Conservation (phyloP, 768 basidiomycete genomes). For the Suillus americanus region DNA sequence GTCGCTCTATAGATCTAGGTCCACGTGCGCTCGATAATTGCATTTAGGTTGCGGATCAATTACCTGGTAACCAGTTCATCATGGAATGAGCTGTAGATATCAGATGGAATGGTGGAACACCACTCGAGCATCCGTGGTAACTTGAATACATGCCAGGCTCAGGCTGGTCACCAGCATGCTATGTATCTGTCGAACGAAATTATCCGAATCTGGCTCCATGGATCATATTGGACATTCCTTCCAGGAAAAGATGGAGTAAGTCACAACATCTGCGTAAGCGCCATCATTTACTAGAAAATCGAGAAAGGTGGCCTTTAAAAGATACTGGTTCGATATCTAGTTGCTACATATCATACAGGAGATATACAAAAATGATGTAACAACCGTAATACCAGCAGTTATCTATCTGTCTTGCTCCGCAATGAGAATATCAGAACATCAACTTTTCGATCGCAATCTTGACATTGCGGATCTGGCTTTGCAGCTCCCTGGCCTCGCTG, state of each 20-base stretch:
- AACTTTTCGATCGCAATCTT: conserved; percentile 59
- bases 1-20: background rate
- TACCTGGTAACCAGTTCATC: too few relatives aligned
- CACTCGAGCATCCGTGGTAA: too few relatives aligned
- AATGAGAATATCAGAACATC: conserved; percentile 35
- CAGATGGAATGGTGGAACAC: too few relatives aligned
- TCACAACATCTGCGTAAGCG: conserved; percentile 17
- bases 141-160: too few relatives aligned
- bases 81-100: too few relatives aligned
- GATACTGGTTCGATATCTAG: conserved; percentile 35
- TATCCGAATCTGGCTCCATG: background rate
- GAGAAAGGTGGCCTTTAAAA: conserved; percentile 97
- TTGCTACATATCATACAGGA: conserved; percentile 8
- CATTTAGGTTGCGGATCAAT: background rate
- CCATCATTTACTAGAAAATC: conserved; percentile 33
- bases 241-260: conserved; percentile 83
- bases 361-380: background rate
- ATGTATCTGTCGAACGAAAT: too few relatives aligned
- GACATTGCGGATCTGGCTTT: conserved; percentile 84
- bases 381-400: conserved; percentile 4
- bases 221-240: conserved; percentile 58
- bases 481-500: conserved; percentile 89
- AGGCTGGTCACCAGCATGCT: background rate
- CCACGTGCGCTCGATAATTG: background rate
- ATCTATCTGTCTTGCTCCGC: background rate